phyloP scores from a whole-genome alignment of 2,329 filamentous ascomycete species.

The Microsporum canis region DNA sequence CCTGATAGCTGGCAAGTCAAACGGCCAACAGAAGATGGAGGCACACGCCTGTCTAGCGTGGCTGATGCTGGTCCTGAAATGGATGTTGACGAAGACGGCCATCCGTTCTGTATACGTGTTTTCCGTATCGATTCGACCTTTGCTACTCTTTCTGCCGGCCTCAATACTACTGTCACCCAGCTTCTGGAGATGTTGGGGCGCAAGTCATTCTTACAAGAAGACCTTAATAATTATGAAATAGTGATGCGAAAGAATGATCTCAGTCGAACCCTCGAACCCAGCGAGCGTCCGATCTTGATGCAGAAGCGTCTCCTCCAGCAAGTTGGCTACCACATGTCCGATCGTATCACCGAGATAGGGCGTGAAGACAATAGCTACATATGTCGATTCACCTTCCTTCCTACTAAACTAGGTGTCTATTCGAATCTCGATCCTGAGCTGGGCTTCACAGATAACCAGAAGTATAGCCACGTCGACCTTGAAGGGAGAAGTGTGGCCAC shows the following conservation, averaged over 20 bases:
- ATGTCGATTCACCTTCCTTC: slow-evolving; percentile 89
- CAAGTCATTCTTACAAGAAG: slow-evolving; percentile 86
- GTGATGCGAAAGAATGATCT: slow-evolving; percentile 88
- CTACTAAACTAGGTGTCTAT: slow-evolving; percentile 72
- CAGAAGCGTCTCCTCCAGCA: slow-evolving; percentile 87
- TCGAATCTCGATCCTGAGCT: slow-evolving; percentile 63
- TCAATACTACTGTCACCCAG: slow-evolving; percentile 76
- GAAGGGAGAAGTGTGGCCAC: slow-evolving; percentile 82
- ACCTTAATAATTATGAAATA: slow-evolving; percentile 88
- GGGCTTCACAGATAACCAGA: slow-evolving; percentile 69
- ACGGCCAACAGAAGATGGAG: slow-evolving; percentile 38
- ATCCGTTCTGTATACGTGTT: slow-evolving; percentile 83
- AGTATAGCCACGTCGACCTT: slow-evolving; percentile 89
- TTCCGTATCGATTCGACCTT: slow-evolving; percentile 93
- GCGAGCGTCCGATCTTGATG: slow-evolving; percentile 75
- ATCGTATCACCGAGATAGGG: slow-evolving; percentile 84
- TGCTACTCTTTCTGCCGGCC: slow-evolving; percentile 71
- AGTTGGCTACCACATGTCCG: slow-evolving; percentile 76
- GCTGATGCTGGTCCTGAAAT: slow-evolving; percentile 37
- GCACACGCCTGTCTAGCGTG: slow-evolving; percentile 40
- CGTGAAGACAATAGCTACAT: slow-evolving; percentile 96
- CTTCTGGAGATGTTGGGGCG: slow-evolving; percentile 83
- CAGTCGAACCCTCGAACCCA: slow-evolving; percentile 63
- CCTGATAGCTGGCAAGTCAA: slow-evolving; percentile 96
- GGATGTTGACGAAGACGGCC: slow-evolving; percentile 61